These are phyloP conservation scores for Candida ipomoeae DNA, from an alignment of 805 yeast genomes.

Conservation along the genomic window DNA sequence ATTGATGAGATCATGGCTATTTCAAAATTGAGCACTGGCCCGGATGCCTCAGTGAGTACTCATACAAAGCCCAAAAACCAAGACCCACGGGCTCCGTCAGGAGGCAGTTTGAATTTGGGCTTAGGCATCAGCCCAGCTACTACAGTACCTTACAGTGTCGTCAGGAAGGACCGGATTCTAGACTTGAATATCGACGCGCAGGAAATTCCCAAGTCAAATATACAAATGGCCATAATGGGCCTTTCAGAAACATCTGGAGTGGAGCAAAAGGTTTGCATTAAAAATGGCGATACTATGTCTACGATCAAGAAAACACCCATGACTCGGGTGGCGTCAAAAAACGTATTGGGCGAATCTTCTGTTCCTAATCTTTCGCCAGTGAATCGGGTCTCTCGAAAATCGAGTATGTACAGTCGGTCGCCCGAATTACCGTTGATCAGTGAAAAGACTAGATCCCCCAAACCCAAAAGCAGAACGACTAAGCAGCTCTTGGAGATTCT, in stretches of 20 bases:
- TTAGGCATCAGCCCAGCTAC: conserved; percentile 29
- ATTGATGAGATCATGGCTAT: conserved; percentile 1
- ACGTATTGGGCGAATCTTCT: background rate
- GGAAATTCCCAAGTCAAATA: conserved; percentile 6
- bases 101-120: conserved; percentile 14
- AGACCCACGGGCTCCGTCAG: background rate
- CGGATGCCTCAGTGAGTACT: background rate
- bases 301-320: background rate
- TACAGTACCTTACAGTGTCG: conserved; percentile 30
- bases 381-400: background rate
- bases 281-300: background rate
- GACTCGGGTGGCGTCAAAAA: background rate
- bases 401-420: background rate
- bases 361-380: conserved; percentile 4
- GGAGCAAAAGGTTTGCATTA: background rate
- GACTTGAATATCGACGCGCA: conserved; percentile 17
- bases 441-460: background rate
- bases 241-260: conserved; percentile 2
- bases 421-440: background rate
- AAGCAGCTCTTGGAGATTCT: background rate
- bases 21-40: background rate
- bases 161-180: conserved; percentile 27
- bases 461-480: background rate
- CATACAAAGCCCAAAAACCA: background rate
- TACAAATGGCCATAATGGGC: conserved; percentile 8